A percentile compares a stretch with the other conserved stretches of the same genome.
These are phyloP conservation scores for Apiospora marii DNA, from an alignment of 2,329 filamentous ascomycete genomes.

Conservation along the genomic window DNA sequence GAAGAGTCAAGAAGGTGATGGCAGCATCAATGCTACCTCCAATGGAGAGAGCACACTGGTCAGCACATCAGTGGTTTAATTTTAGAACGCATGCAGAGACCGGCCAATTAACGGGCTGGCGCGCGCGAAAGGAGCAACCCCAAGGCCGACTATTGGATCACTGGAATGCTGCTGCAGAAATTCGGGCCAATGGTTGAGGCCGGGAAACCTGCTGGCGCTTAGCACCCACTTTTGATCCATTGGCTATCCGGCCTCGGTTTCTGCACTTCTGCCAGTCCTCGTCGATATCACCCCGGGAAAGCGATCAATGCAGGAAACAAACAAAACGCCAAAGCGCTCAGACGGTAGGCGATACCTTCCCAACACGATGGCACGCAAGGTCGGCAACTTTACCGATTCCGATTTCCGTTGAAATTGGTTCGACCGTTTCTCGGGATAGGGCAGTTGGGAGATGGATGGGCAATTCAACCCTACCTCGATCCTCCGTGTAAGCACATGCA, in stretches of 20 bases:
- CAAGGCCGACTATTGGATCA: conserved; percentile 33
- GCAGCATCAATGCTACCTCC: conserved; percentile 32
- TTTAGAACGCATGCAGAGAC: conserved; percentile 37
- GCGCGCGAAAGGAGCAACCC: conserved; percentile 30
- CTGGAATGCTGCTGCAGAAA: conserved; percentile 37
- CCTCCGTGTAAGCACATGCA: not conserved
- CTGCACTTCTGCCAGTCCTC: not conserved
- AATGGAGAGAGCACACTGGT: conserved; percentile 35
- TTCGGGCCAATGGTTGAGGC: conserved; percentile 37
- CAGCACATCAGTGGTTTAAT: conserved; percentile 37
- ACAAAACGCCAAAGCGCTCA: not conserved
- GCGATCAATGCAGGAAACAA: conserved; percentile 8
- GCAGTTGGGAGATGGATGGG: not conserved
- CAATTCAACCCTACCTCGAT: not conserved
- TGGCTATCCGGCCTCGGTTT: not conserved
- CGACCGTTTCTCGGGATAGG: not conserved
- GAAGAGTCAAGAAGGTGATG: conserved; percentile 29
- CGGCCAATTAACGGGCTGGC: conserved; percentile 37
- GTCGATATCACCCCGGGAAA: not conserved
- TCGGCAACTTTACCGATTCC: conserved; percentile 12
- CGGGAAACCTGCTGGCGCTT: conserved; percentile 40
- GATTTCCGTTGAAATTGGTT: not conserved
- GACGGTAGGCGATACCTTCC: not conserved
- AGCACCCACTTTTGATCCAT: conserved; percentile 27
- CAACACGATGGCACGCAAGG: not conserved